phyloP scores from a whole-genome alignment of 768 basidiomycete species.

The Lyophyllum semitale region DNA sequence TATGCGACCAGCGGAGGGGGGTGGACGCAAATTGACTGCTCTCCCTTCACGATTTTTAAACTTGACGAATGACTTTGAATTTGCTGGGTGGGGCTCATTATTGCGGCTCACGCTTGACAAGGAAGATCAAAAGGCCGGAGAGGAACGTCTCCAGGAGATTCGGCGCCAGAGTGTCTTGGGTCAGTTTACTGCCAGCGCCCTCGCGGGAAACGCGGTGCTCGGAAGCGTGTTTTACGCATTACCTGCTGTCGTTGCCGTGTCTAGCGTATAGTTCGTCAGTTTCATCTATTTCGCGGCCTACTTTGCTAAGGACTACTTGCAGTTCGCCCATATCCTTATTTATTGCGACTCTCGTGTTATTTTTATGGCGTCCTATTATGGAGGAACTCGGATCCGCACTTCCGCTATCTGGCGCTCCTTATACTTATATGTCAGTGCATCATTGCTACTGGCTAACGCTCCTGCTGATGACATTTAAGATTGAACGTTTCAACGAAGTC shows the following conservation, averaged over 20 bases:
- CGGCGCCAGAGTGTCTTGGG: conserved; percentile 49
- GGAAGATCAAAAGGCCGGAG: conserved; percentile 41
- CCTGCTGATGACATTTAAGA: conserved; percentile 27
- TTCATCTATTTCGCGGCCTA: neutral
- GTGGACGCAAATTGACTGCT: conserved; percentile 38
- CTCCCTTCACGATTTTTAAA: conserved; percentile 64
- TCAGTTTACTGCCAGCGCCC: conserved; percentile 63
- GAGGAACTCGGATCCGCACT: conserved; percentile 70
- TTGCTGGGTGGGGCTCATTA: conserved; percentile 70
- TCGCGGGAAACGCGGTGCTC: conserved; percentile 68
- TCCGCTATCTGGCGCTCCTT: conserved; percentile 71
- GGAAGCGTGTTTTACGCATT: conserved; percentile 72
- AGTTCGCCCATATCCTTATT: conserved; percentile 74
- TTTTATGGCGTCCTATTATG: conserved; percentile 77
- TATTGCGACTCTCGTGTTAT: conserved; percentile 59
- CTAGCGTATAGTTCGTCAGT: conserved; percentile 60
- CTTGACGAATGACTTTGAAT: conserved; percentile 66
- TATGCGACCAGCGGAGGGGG: conserved; percentile 43
- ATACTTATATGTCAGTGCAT: conserved; percentile 59
- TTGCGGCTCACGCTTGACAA: conserved; percentile 43
- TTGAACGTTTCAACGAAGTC: conserved; percentile 65
- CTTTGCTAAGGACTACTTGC: neutral
- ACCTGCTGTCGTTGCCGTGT: conserved; percentile 61
- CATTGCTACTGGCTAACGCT: neutral
- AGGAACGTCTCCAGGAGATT: conserved; percentile 26